A percentile compares a stretch with the other conserved stretches of the same genome.
phyloP scores from a whole-genome alignment of 331 rosid genomes.

The Rhamnella rubrinervis region DNA sequence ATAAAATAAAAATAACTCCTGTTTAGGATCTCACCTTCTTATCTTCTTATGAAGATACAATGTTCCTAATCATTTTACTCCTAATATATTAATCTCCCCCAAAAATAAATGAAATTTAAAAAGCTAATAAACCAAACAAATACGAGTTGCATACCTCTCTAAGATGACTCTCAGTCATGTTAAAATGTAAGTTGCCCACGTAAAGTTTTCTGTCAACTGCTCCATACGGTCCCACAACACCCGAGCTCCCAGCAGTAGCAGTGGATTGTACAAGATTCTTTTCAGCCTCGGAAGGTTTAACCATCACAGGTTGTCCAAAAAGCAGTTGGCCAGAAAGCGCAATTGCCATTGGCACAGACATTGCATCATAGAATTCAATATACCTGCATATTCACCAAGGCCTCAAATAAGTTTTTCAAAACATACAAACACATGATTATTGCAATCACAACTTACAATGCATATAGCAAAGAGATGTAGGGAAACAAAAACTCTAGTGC shows the following conservation, averaged over 20 bases:
- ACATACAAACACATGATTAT: conserved; percentile 16
- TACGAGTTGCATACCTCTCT: conserved; percentile 64
- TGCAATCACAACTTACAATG: conserved; percentile 65
- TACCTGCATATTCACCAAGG: conserved; percentile 69
- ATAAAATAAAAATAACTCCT: no score
- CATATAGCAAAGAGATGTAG: conserved; percentile 70
- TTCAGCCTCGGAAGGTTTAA: conserved; percentile 98
- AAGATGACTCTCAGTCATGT: conserved; percentile 93
- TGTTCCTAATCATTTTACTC: no score
- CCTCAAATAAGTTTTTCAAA: conserved; percentile 47
- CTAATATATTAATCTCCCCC: no score
- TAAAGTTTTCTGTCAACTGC: conserved; percentile 93
- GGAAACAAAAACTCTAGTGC: conserved; percentile 75
- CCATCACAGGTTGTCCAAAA: conserved; percentile 98
- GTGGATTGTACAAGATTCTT: conserved; percentile 95
- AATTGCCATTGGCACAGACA: conserved; percentile 99
- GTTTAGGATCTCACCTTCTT: no score
- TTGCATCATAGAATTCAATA: conserved; percentile 93
- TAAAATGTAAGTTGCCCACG: conserved; percentile 96
- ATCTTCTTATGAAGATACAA: no score
- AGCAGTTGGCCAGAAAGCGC: conserved; percentile 96
- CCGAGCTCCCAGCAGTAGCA: conserved; percentile 61
- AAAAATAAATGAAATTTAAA: no score
- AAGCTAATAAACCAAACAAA: not conserved
- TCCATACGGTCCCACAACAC: conserved; percentile 84